Conservation (phyloP, 306 rosid genomes). For the Astragalus glycyphyllos region DNA sequence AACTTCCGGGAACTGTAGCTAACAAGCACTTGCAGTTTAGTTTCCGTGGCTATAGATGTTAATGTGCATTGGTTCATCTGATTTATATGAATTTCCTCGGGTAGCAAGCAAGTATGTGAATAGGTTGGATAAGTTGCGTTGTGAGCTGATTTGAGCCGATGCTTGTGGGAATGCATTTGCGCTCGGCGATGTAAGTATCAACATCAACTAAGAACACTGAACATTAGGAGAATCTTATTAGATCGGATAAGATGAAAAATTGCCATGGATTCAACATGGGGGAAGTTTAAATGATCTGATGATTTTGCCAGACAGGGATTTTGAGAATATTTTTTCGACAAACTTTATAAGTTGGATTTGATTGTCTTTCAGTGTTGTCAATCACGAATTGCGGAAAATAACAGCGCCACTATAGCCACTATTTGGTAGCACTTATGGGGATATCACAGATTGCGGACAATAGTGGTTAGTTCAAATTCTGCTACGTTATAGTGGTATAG, state of each 20-base stretch:
- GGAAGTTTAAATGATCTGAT: slow-evolving; percentile 31
- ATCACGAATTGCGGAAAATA: no score
- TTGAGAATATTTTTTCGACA: slow-evolving; percentile 28
- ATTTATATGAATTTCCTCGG: not conserved
- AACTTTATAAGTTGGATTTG: not conserved
- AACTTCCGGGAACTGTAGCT: slow-evolving; percentile 13
- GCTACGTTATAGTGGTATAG: no score
- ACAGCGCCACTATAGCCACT: no score
- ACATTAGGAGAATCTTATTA: not conserved
- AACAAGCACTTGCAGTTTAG: slow-evolving; percentile 38
- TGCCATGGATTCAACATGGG: slow-evolving; percentile 13
- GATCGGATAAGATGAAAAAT: slow-evolving; percentile 24
- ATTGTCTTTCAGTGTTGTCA: no score
- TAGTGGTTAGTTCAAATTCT: not conserved
- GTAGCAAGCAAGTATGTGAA: slow-evolving; percentile 4
- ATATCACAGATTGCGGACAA: not conserved
- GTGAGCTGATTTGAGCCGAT: slow-evolving; percentile 38
- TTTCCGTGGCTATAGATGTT: slow-evolving; percentile 15
- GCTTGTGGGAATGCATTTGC: not conserved
- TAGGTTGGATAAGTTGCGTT: slow-evolving; percentile 28
- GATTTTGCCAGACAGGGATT: slow-evolving; percentile 19
- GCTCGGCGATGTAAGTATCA: slow-evolving; percentile 4
- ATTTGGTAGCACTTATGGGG: no score
- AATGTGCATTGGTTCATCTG: slow-evolving; percentile 19
- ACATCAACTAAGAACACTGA: slow-evolving; percentile 15